Evolutionary conservation across 2,329 filamentous ascomycete species (phyloP).

Genomic region (Stagonosporopsis cucurbitacearum): DNA sequence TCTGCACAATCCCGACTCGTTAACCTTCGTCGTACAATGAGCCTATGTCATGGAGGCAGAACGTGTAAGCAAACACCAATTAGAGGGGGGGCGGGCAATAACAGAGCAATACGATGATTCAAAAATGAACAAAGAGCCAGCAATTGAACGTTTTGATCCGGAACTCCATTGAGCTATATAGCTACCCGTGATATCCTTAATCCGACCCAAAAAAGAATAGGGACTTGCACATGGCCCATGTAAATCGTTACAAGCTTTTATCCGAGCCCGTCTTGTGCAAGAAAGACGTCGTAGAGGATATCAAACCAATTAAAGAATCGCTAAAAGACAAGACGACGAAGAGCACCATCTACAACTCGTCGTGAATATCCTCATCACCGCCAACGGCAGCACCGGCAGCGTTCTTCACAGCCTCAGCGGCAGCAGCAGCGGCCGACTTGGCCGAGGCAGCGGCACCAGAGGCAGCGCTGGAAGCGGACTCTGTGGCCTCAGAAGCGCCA

Average conservation of each 20-base stretch:
- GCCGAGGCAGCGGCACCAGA: conserved; percentile 28
- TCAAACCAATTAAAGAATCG: conserved; percentile 31
- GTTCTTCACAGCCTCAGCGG: conserved; percentile 47
- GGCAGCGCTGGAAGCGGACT: conserved; percentile 40
- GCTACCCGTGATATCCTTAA: conserved; percentile 30
- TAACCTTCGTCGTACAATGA: too few species aligned
- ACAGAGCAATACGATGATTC: background rate
- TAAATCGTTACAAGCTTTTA: conserved; percentile 35
- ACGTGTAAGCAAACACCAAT: too few species aligned
- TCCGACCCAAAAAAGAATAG: conserved; percentile 17
- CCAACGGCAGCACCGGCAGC: conserved; percentile 46
- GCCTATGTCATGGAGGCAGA: too few species aligned
- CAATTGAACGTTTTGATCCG: conserved; percentile 28
- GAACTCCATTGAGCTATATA: conserved; percentile 39
- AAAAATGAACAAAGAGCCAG: background rate
- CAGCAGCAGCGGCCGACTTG: conserved; percentile 51
- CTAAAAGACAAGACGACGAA: conserved; percentile 22
- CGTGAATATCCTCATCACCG: conserved; percentile 59
- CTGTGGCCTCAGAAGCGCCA: conserved; percentile 43
- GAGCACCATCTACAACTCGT: conserved; percentile 72
- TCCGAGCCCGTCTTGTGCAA: conserved; percentile 25
- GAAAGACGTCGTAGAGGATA: conserved; percentile 23
- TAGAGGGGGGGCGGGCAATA: too few species aligned
- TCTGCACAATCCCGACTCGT: too few species aligned
- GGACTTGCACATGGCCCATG: conserved; percentile 24